Evolutionary conservation across 108 stramenopile species (phyloP).

Genomic region (Nitzschia sp.): DNA sequence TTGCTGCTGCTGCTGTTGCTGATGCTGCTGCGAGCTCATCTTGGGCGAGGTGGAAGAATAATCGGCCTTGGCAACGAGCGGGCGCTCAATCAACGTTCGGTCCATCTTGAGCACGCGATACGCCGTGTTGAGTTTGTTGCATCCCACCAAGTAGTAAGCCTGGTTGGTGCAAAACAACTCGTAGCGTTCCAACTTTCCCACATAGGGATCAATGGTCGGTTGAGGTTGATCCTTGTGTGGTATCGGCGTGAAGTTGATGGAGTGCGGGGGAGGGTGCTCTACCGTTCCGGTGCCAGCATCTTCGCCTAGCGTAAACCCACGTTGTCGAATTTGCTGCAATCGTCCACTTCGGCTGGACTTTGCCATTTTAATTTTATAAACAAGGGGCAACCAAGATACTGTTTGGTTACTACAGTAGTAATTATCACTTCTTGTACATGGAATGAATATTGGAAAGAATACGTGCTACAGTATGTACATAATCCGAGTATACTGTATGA

Average conservation of each 20-base stretch:
- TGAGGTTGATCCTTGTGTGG: not conserved
- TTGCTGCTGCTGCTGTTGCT: constrained; percentile 22
- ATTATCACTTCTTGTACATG: too few species aligned
- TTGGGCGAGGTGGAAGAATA: not conserved
- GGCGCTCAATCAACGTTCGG: constrained; percentile 81
- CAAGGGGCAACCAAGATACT: not conserved
- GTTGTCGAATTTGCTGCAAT: constrained; percentile 15
- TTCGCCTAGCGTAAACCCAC: not conserved
- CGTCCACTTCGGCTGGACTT: constrained; percentile 15
- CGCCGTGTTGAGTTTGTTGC: constrained; percentile 61
- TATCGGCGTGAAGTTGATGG: not conserved
- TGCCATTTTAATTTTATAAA: too few species aligned
- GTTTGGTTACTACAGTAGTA: too few species aligned
- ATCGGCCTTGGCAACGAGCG: constrained; percentile 17
- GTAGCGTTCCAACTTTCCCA: constrained; percentile 72
- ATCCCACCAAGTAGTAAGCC: constrained; percentile 78
- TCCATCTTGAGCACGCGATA: constrained; percentile 86
- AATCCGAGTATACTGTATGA: too few species aligned
- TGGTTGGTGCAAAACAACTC: constrained; percentile 80
- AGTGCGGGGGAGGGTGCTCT: not conserved
- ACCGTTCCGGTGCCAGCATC: not conserved
- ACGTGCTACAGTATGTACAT: too few species aligned
- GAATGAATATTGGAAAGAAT: too few species aligned
- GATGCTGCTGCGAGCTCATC: not conserved
- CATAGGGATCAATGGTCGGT: constrained; percentile 65